A percentile compares a stretch with the other conserved stretches of the same genome.
These are phyloP conservation scores for Xylaria sp. DNA, from an alignment of 2,329 filamentous ascomycete species.

Conservation along the genomic window DNA sequence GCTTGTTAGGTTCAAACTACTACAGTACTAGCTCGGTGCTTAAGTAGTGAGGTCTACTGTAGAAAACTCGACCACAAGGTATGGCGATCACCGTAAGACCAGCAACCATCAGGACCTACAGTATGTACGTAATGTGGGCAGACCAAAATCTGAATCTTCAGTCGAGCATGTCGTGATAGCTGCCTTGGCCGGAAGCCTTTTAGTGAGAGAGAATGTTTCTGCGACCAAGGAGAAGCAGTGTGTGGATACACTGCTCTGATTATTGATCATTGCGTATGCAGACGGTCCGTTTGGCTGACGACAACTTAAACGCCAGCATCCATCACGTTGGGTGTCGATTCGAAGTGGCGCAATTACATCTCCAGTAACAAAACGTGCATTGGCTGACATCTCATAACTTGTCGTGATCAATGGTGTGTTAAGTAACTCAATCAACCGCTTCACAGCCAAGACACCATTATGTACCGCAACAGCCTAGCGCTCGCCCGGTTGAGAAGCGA, in stretches of 20 bases:
- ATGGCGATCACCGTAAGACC: slow-evolving; percentile 10
- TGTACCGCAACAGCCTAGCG: neutral
- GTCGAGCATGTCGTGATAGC: neutral
- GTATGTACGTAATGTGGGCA: neutral
- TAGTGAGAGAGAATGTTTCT: neutral
- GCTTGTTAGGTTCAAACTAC: too few relatives aligned
- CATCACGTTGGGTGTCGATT: neutral
- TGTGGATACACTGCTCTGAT: neutral
- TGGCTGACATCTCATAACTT: neutral
- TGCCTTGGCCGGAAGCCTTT: too few relatives aligned
- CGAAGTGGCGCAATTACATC: neutral
- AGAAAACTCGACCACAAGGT: neutral
- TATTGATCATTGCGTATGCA: neutral
- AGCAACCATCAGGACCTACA: neutral
- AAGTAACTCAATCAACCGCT: neutral
- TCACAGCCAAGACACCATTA: neutral
- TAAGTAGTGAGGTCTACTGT: too few relatives aligned
- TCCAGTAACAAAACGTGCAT: neutral
- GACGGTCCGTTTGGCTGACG: neutral
- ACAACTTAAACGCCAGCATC: neutral
- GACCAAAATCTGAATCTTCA: slow-evolving; percentile 8
- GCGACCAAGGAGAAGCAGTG: neutral
- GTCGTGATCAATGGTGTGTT: neutral
- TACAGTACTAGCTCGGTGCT: too few relatives aligned
- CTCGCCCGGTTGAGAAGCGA: neutral